A percentile compares a stretch with the other conserved stretches of the same genome.
Evolutionary conservation across 805 yeast species (phyloP).

Genomic region (Yarrowia porcina): DNA sequence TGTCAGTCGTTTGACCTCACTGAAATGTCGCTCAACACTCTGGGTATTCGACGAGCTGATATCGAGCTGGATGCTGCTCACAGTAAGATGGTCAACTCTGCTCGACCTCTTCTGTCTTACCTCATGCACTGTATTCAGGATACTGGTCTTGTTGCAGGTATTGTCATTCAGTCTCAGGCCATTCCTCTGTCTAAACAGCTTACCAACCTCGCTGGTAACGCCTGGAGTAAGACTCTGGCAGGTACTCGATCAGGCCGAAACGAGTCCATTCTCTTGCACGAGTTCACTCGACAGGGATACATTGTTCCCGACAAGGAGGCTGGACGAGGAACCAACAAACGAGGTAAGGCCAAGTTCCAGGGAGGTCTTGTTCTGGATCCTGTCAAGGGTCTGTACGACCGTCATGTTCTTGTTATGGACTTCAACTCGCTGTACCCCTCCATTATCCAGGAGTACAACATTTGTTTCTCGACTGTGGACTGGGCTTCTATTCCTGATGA

Average conservation of each 20-base stretch:
- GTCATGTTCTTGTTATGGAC: constrained; percentile 90
- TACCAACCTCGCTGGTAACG: constrained; percentile 92
- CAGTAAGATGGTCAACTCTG: constrained; percentile 51
- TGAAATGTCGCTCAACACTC: constrained; percentile 83
- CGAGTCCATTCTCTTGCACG: constrained; percentile 88
- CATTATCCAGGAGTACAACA: constrained; percentile 93
- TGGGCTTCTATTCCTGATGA: constrained; percentile 48
- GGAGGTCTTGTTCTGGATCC: constrained; percentile 98
- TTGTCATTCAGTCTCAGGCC: constrained; percentile 80
- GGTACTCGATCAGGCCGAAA: constrained; percentile 97
- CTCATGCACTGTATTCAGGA: constrained; percentile 63
- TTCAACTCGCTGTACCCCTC: constrained; percentile 97
- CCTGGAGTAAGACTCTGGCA: constrained; percentile 91
- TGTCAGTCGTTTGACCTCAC: constrained; percentile 93
- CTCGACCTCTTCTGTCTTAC: constrained; percentile 63
- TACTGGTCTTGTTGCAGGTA: constrained; percentile 67
- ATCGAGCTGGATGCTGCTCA: constrained; percentile 67
- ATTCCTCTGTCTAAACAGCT: constrained; percentile 85
- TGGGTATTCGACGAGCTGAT: constrained; percentile 66
- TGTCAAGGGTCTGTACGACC: constrained; percentile 87
- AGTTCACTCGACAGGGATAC: constrained; percentile 73
- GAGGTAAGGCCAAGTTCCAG: constrained; percentile 71
- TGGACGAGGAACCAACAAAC: constrained; percentile 41
- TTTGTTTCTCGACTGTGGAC: constrained; percentile 93
- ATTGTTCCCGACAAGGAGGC: constrained; percentile 85